Percentiles rank a stretch among this genome's conserved stretches.
Evolutionary conservation across 1,284 basidiomycete species (phyloP).

Genomic region (Cryptococcus amylolentus): DNA sequence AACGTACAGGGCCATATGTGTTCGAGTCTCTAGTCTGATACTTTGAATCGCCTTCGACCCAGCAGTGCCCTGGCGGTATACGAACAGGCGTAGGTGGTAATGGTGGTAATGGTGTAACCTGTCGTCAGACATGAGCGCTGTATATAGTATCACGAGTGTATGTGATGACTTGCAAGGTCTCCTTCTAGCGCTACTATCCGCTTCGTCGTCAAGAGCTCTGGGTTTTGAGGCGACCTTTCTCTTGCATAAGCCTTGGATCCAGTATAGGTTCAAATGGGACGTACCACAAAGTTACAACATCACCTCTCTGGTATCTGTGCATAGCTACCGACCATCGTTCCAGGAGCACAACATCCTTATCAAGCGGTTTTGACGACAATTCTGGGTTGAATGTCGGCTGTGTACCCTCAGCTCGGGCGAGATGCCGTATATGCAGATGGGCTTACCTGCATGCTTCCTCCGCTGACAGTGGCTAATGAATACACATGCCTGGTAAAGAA

Average conservation of each 20-base stretch:
- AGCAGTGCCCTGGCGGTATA: conserved; percentile 51
- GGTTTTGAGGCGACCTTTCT: conserved; percentile 53
- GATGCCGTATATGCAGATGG: not conserved
- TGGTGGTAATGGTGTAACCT: conserved; percentile 48
- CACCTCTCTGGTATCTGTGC: conserved; percentile 48
- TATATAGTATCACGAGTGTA: not conserved
- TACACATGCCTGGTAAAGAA: conserved; percentile 53
- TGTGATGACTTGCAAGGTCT: conserved; percentile 40
- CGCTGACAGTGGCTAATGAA: conserved; percentile 51
- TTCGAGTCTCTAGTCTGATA: conserved; percentile 53
- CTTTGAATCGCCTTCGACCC: conserved; percentile 57
- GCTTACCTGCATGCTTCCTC: conserved; percentile 51
- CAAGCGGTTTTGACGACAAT: conserved; percentile 36
- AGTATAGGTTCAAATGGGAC: conserved; percentile 1
- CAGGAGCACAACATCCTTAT: conserved; percentile 54
- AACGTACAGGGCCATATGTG: conserved; percentile 54
- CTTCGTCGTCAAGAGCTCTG: conserved; percentile 53
- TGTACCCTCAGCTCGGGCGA: not conserved
- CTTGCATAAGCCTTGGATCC: not conserved
- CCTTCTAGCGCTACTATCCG: conserved; percentile 55
- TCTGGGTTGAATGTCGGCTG: conserved; percentile 53
- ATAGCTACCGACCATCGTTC: conserved; percentile 48
- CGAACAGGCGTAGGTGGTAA: conserved; percentile 42
- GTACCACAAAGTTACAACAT: conserved; percentile 55
- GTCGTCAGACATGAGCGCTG: not conserved